phyloP scores from a whole-genome alignment of 768 basidiomycete genomes.

The Collybia mongolica region DNA sequence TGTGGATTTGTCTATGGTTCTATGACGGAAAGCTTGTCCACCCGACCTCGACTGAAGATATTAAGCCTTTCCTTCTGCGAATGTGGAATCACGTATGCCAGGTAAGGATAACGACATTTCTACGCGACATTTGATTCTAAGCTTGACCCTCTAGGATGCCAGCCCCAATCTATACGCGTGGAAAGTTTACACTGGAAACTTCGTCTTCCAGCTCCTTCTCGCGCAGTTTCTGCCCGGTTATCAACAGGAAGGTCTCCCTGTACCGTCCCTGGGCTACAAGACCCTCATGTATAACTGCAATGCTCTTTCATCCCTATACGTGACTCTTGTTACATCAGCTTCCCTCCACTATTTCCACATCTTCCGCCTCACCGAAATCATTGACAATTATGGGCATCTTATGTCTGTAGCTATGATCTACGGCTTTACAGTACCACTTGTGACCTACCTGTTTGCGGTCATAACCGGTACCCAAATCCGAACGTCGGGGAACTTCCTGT shows the following conservation, averaged over 20 bases:
- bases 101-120: slow-evolving; percentile 36
- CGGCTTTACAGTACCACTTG: slow-evolving; percentile 78
- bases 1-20: slow-evolving; percentile 97
- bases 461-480: slow-evolving; percentile 78
- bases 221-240: slow-evolving; percentile 92
- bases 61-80: slow-evolving; percentile 70
- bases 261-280: slow-evolving; percentile 91
- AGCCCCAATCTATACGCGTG: slow-evolving; percentile 86
- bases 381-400: slow-evolving; percentile 93
- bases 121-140: neutral
- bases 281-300: slow-evolving; percentile 97
- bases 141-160: slow-evolving; percentile 67
- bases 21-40: slow-evolving; percentile 82
- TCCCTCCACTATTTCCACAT: slow-evolving; percentile 74
- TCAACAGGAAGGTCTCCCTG: slow-evolving; percentile 92
- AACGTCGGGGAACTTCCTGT: slow-evolving; percentile 94
- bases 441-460: slow-evolving; percentile 79
- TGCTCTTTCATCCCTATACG: slow-evolving; percentile 81
- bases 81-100: slow-evolving; percentile 87
- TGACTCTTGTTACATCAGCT: slow-evolving; percentile 73
- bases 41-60: slow-evolving; percentile 67
- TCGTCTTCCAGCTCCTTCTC: slow-evolving; percentile 86
- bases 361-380: slow-evolving; percentile 92
- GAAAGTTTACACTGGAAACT: slow-evolving; percentile 87
- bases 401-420: slow-evolving; percentile 96